These are phyloP conservation scores for Microbotryum intermedium DNA, from an alignment of 1,284 basidiomycete genomes.

Conservation along the genomic window DNA sequence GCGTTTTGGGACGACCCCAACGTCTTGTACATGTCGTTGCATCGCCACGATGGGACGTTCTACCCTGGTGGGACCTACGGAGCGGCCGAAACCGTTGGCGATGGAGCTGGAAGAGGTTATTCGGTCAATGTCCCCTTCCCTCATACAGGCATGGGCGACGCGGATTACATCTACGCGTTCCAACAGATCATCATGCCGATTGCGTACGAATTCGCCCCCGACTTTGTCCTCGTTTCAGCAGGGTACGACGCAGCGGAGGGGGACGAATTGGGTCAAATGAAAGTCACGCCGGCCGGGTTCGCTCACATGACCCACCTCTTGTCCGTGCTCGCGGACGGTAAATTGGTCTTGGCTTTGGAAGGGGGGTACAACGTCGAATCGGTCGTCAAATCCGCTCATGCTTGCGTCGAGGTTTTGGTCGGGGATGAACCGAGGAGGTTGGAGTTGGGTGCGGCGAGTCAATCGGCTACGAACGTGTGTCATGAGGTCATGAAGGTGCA, in stretches of 20 bases:
- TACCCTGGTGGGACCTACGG: slow-evolving; percentile 91
- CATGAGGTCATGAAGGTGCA: slow-evolving; percentile 78
- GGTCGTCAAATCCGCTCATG: slow-evolving; percentile 75
- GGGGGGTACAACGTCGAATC: slow-evolving; percentile 93
- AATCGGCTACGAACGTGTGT: slow-evolving; percentile 74
- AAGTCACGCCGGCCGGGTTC: slow-evolving; percentile 86
- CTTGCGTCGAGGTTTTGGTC: slow-evolving; percentile 73
- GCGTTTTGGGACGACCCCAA: slow-evolving; percentile 86
- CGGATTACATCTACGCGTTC: slow-evolving; percentile 94
- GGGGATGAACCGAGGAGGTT: slow-evolving; percentile 75
- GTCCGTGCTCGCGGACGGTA: slow-evolving; percentile 76
- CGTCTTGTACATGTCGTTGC: slow-evolving; percentile 92
- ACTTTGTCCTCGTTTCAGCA: slow-evolving; percentile 93
- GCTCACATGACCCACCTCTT: slow-evolving; percentile 99
- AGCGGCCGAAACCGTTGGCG: slow-evolving; percentile 71
- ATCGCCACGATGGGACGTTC: slow-evolving; percentile 90
- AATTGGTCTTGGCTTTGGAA: slow-evolving; percentile 86
- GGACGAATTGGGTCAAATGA: slow-evolving; percentile 81
- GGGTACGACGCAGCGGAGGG: slow-evolving; percentile 95
- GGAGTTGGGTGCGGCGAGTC: slow-evolving; percentile 59
- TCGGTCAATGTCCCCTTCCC: slow-evolving; percentile 98
- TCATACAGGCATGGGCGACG: slow-evolving; percentile 75
- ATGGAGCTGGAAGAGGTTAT: slow-evolving; percentile 71
- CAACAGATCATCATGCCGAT: slow-evolving; percentile 95
- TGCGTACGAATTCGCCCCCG: slow-evolving; percentile 88